Evolutionary conservation across 805 yeast species (phyloP), one percentile per base, ranked within the genome.

Genomic region (Pichia kluyveri): DNA sequence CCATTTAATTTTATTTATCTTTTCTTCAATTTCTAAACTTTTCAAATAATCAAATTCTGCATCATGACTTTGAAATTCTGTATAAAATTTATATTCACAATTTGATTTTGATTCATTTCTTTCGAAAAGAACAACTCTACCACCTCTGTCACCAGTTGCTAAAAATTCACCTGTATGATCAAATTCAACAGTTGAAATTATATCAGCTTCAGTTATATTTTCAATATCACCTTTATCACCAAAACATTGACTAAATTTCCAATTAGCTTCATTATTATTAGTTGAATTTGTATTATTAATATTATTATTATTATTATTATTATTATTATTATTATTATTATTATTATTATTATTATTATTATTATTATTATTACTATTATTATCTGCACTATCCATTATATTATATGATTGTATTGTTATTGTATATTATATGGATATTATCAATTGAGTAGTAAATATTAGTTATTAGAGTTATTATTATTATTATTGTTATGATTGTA

Each of bases 71-170:
- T 93, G 99, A 68, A 93, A 93, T 66, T 93, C 99, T 19, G 98
- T 93, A 61, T 86, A 83, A 69, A 93, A 93, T 60, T 88, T 81
- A 70, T 93, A 95, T 67, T 95, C 99, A 67, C 97, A 90, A 59
- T 76, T 83, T 66, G 81, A 79, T 60, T 80, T 80, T 55, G 70
- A 68, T 55, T 77, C 82, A 65, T 87, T 89, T 58, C 98, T 78
- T 67, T 93, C 98, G 67, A 93, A 93, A 46, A 93, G 68, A 15
- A 93, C 99, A 40, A 93, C 97, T 54, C 99, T 78, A 30, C 99
- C 99, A 47, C 99, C 99, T 62, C 90, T 82, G 69, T 93, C 99
- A 53, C 99, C 99, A 1, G 99, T 93, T 51, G 99, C 99, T 49
- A 93, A 71, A 61, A 83, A 93, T 62, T 93, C 89, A 44, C 99